phyloP scores from a whole-genome alignment of 768 basidiomycete species.

The Galerina sulciceps region DNA sequence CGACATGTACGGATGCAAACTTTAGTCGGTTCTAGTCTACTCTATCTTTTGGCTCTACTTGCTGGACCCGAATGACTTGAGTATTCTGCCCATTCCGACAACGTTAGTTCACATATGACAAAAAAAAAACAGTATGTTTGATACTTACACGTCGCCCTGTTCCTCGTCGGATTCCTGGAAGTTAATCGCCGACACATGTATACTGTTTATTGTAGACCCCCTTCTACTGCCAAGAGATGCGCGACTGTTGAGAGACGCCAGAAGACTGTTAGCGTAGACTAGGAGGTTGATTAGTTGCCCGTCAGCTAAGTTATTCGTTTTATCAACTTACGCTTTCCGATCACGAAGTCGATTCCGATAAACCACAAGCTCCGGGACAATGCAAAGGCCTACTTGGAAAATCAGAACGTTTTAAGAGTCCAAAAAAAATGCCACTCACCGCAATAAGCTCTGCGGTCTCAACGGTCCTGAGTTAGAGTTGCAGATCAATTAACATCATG shows the following conservation, averaged over 20 bases:
- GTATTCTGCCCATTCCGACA: too few relatives aligned
- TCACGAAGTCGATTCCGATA: slow-evolving; percentile 45
- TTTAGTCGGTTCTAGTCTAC: too few relatives aligned
- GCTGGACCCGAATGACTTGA: too few relatives aligned
- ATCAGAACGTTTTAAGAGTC: background rate
- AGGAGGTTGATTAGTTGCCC: background rate
- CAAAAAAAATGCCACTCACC: slow-evolving; percentile 20
- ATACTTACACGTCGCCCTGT: too few relatives aligned
- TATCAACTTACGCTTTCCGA: slow-evolving; percentile 45
- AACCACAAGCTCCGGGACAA: slow-evolving; percentile 37
- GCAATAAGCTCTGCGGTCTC: slow-evolving; percentile 41
- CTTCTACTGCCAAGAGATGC: slow-evolving; percentile 24
- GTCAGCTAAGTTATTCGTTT: too few relatives aligned
- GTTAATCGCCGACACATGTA: slow-evolving; percentile 18
- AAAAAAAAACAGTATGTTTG: too few relatives aligned
- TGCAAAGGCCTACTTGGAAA: slow-evolving; percentile 25
- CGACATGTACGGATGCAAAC: too few relatives aligned
- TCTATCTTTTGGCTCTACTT: too few relatives aligned
- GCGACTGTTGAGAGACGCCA: slow-evolving; percentile 45
- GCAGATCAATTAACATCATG: too few relatives aligned
- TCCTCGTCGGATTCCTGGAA: background rate
- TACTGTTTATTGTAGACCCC: slow-evolving; percentile 6
- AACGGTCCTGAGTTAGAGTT: slow-evolving; percentile 28
- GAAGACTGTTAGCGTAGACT: slow-evolving; percentile 51
- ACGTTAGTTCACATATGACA: too few relatives aligned